phyloP scores from a whole-genome alignment of 1,139 yeast genomes.

The Protomyces inundatus region DNA sequence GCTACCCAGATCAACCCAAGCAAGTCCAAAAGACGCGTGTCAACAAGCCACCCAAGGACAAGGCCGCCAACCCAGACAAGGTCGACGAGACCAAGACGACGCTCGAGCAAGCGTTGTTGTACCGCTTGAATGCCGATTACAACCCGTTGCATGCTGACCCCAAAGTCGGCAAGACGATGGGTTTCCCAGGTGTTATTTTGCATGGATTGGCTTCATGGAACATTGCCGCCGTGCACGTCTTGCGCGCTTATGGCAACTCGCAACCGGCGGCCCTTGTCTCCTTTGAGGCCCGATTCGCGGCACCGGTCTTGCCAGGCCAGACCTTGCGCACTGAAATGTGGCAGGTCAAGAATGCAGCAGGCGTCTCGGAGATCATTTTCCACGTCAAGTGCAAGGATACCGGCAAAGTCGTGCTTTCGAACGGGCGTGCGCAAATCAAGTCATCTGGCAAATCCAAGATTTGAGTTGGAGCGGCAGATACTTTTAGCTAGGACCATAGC shows the following conservation, averaged over 20 bases:
- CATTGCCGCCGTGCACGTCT: constrained; percentile 19
- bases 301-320: constrained; percentile 22
- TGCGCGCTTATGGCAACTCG: constrained; percentile 16
- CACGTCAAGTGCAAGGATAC: constrained; percentile 23
- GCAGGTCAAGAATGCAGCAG: constrained; percentile 3
- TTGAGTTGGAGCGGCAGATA: neutral
- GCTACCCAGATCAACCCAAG: constrained; percentile 14
- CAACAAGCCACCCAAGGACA: constrained; percentile 20
- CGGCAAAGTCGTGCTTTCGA: constrained; percentile 16
- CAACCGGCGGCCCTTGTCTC: constrained; percentile 9
- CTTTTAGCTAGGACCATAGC: neutral
- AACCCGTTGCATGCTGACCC: constrained; percentile 26
- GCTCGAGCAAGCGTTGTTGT: constrained; percentile 17
- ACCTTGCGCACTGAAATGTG: constrained; percentile 22
- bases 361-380: constrained; percentile 15
- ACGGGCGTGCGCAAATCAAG: constrained; percentile 20
- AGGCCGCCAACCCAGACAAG: neutral
- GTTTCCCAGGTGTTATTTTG: constrained; percentile 18
- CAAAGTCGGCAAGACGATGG: constrained; percentile 16
- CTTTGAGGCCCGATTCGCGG: constrained; percentile 22
- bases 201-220: constrained; percentile 23
- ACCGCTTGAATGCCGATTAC: constrained; percentile 23
- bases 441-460: neutral
- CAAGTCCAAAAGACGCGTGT: constrained; percentile 13
- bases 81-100: constrained; percentile 17